Evolutionary conservation across 2,329 filamentous ascomycete species (phyloP).

Genomic region (Neocatenulostroma microsporum): DNA sequence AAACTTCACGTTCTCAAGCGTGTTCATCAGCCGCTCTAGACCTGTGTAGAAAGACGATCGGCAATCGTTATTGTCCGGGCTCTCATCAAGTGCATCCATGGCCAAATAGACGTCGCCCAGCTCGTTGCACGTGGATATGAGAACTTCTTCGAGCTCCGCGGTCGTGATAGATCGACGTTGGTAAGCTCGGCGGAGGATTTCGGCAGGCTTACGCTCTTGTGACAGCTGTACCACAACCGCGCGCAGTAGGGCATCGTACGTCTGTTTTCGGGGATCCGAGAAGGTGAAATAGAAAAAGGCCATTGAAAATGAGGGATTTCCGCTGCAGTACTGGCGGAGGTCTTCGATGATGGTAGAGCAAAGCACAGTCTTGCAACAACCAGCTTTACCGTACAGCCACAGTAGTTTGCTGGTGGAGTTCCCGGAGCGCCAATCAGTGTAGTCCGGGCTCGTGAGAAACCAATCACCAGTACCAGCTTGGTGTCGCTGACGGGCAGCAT

Average conservation of each 20-base stretch:
- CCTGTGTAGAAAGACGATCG: conserved; percentile 5
- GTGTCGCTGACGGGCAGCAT: conserved; percentile 3
- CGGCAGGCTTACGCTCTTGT: neutral
- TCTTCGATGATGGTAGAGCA: conserved; percentile 7
- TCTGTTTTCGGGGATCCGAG: conserved; percentile 8
- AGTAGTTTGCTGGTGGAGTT: neutral
- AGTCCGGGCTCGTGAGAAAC: conserved; percentile 8
- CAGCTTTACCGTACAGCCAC: conserved; percentile 8
- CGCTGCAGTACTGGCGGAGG: neutral
- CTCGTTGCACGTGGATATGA: too few species aligned
- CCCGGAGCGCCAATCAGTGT: conserved; percentile 4
- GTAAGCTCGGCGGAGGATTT: neutral
- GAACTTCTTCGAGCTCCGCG: too few species aligned
- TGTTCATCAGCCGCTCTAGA: too few species aligned
- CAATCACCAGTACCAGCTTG: conserved; percentile 7
- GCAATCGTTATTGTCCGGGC: conserved; percentile 8
- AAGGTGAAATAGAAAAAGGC: conserved; percentile 11
- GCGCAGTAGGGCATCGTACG: conserved; percentile 2
- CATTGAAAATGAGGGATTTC: neutral
- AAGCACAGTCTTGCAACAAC: conserved; percentile 10
- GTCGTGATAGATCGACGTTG: too few species aligned
- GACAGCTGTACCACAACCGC: neutral
- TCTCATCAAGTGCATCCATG: conserved; percentile 29
- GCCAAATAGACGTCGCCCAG: conserved; percentile 19
- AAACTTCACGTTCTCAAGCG: too few species aligned